phyloP scores from a whole-genome alignment of 164 flowering plant species.

The Annona cherimola region DNA sequence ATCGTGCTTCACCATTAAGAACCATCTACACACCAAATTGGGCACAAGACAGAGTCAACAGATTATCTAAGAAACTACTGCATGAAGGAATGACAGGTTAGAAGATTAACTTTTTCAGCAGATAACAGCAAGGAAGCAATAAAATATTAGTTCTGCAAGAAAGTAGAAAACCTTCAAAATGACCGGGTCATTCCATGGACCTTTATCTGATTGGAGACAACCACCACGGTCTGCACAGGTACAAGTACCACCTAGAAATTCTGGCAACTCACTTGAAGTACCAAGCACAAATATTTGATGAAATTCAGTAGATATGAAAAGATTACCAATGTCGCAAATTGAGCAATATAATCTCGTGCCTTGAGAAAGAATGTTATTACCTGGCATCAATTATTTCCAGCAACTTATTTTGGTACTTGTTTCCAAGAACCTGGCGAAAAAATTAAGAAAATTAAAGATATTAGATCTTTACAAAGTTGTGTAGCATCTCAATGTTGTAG shows the following conservation, averaged over 20 bases:
- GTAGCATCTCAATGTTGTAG: not conserved
- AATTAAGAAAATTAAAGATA: not conserved
- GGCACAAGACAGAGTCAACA: not conserved
- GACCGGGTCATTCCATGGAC: slow-evolving; percentile 41
- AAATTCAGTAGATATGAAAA: not conserved
- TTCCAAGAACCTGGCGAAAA: slow-evolving; percentile 70
- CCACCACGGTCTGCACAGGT: slow-evolving; percentile 38
- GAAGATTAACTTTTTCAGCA: not conserved
- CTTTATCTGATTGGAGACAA: slow-evolving; percentile 38
- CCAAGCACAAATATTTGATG: not conserved
- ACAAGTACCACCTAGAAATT: slow-evolving; percentile 45
- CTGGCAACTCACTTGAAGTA: slow-evolving; percentile 58
- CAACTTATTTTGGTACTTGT: slow-evolving; percentile 78
- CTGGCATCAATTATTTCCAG: slow-evolving; percentile 91
- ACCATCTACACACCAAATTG: slow-evolving; percentile 33
- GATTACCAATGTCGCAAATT: not conserved
- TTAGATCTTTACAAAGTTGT: not conserved
- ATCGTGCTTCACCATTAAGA: slow-evolving; percentile 53
- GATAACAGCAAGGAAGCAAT: not conserved
- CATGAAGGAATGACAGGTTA: not conserved
- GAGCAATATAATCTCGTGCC: not conserved
- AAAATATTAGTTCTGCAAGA: not conserved
- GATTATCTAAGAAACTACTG: not conserved
- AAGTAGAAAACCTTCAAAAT: slow-evolving; percentile 28
- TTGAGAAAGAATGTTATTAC: slow-evolving; percentile 22